These are phyloP conservation scores for Malassezia dermatis DNA, from an alignment of 1,284 basidiomycete species.

Conservation along the genomic window DNA sequence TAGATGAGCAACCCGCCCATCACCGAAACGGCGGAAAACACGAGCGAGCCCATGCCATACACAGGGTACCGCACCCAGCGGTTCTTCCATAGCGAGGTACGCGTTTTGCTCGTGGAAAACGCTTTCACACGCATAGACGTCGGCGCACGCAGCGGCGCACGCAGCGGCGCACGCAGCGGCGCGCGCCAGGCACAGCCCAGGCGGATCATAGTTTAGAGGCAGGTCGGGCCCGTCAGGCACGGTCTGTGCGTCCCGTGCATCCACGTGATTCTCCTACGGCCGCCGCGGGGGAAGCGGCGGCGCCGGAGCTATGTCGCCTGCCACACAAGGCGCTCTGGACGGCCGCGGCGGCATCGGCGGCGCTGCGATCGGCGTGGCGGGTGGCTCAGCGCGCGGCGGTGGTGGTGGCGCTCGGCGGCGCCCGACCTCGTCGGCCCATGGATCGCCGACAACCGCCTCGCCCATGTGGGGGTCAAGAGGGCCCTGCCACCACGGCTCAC, in stretches of 20 bases:
- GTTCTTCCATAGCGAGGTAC: neutral
- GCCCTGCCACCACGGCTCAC: neutral
- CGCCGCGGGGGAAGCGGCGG: neutral
- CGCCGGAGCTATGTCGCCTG: neutral
- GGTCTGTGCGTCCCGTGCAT: neutral
- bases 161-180: neutral
- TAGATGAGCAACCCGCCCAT: constrained; percentile 10
- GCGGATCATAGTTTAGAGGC: neutral
- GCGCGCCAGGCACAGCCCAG: neutral
- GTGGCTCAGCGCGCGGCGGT: neutral
- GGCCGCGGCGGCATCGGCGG: no score
- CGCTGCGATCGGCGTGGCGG: no score
- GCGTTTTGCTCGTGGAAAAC: neutral
- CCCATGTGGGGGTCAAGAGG: neutral
- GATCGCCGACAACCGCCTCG: neutral
- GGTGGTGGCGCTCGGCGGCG: neutral
- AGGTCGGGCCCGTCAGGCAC: neutral
- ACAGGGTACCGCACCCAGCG: constrained; percentile 11
- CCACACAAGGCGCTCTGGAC: no score
- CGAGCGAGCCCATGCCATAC: constrained; percentile 1
- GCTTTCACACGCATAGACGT: neutral
- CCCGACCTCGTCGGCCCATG: neutral
- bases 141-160: neutral
- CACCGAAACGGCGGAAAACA: neutral
- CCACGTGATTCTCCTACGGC: neutral